Evolutionary conservation across 2,329 filamentous ascomycete genomes (phyloP), one percentile per base, ranked within the genome.

Genomic region (Truncatella angustata): DNA sequence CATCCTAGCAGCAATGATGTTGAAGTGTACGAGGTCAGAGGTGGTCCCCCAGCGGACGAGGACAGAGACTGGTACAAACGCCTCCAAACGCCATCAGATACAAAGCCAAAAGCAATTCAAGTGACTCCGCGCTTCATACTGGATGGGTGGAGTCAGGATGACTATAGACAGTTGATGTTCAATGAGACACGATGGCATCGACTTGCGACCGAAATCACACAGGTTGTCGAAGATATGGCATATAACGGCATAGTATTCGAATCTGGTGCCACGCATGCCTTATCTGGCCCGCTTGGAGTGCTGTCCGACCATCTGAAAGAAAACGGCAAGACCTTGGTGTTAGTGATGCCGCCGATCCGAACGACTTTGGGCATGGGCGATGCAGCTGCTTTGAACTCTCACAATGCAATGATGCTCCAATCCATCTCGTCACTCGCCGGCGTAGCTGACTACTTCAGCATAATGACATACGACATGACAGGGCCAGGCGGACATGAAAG

Each of bases 401-500:
- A 32, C 28, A 36, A 26, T 16, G 5, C 26, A 47, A 23, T 28
- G 51, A 30, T 39, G n/a, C n/a, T n/a, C n/a, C n/a, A n/a, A n/a
- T n/a, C 57, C 1, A 37, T 59, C 11, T 47, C 57, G 5, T 45
- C 47, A 14, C 57, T 60, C 5, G 46, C 56, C 2, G 46, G 51
- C 14, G 46, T 58, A 11, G 45, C 52, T 10, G 58, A 60, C 47
- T 60, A 60, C 21, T 56, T 60, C 53, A 55, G 50, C 39, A 53
- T 60, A 39, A 59, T 60, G 58, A 59, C 58, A 0, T 60, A 60
- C 43, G 58, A 60, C 45, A 58, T 60, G 57, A 43, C 53, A 3
- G 58, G 58, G 1, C 52, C 55, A 0, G 56, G 45, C 5, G 58
- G 58, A 2, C 57, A 43, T 10, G 49, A 55, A 36, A 39, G 36